These are phyloP conservation scores for Backusella psychrophila DNA, from an alignment of 192 early-diverging fungal genomes.

Conservation along the genomic window DNA sequence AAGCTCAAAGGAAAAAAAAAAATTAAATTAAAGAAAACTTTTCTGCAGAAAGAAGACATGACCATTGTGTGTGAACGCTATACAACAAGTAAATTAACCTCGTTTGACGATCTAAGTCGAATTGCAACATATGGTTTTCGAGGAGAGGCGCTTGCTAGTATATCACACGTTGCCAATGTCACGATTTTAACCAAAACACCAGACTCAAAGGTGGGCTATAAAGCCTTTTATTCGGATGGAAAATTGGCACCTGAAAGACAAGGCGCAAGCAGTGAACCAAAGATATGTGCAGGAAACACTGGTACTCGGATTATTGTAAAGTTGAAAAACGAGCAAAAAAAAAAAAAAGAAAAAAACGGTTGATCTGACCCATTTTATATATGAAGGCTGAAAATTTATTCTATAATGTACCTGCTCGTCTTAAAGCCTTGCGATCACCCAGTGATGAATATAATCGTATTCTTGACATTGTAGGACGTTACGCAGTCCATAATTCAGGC, in stretches of 20 bases:
- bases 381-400: constrained; percentile 89
- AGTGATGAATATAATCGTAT: constrained; percentile 91
- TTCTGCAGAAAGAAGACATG: constrained; percentile 71
- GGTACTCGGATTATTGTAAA: constrained; percentile 89
- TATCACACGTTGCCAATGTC: constrained; percentile 92
- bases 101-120: constrained; percentile 79
- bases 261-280: constrained; percentile 75
- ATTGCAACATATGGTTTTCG: constrained; percentile 96
- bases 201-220: constrained; percentile 75
- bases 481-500: constrained; percentile 88
- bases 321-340: neutral
- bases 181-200: constrained; percentile 80
- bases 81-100: constrained; percentile 88
- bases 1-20: neutral
- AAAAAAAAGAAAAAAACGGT: neutral
- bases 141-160: constrained; percentile 96
- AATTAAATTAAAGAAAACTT: neutral
- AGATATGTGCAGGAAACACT: constrained; percentile 92
- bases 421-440: constrained; percentile 79
- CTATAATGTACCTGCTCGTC: constrained; percentile 87
- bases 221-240: constrained; percentile 86
- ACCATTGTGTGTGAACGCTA: constrained; percentile 91
- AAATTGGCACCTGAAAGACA: constrained; percentile 74
- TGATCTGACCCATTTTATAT: neutral
- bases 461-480: constrained; percentile 85